These are phyloP conservation scores for Pogostemon cablin DNA, from an alignment of 257 asterid species.

Conservation along the genomic window DNA sequence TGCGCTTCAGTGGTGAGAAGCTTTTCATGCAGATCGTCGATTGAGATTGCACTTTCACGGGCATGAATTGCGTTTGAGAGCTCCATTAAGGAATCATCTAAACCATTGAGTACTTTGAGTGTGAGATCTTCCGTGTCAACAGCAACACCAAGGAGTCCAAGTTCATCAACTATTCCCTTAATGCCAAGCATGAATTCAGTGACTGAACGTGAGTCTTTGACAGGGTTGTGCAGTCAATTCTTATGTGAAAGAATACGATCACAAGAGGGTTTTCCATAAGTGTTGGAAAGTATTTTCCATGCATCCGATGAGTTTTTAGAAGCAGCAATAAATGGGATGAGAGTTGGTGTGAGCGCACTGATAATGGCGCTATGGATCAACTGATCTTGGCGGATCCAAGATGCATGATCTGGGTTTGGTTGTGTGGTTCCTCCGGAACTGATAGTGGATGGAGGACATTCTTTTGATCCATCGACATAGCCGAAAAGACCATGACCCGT, in stretches of 20 bases:
- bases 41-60: background rate
- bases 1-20: background rate
- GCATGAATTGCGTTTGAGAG: background rate
- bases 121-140: background rate
- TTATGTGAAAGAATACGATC: background rate
- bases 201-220: background rate
- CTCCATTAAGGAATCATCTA: background rate
- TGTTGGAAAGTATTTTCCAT: background rate
- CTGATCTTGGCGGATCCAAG: conserved; percentile 9
- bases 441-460: too few relatives aligned
- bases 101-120: background rate
- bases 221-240: background rate
- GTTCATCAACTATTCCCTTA: background rate
- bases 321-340: background rate
- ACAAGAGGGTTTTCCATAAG: background rate
- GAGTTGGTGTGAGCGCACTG: background rate
- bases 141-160: background rate
- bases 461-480: too few relatives aligned
- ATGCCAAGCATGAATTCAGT: background rate
- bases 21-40: background rate
- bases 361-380: background rate
- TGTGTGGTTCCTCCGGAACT: too few relatives aligned
- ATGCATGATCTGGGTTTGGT: too few relatives aligned
- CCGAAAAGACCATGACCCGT: too few relatives aligned
- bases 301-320: background rate